Conservation (phyloP, 2,329 filamentous ascomycete genomes). For the Rhexocercosporidium sp. region DNA sequence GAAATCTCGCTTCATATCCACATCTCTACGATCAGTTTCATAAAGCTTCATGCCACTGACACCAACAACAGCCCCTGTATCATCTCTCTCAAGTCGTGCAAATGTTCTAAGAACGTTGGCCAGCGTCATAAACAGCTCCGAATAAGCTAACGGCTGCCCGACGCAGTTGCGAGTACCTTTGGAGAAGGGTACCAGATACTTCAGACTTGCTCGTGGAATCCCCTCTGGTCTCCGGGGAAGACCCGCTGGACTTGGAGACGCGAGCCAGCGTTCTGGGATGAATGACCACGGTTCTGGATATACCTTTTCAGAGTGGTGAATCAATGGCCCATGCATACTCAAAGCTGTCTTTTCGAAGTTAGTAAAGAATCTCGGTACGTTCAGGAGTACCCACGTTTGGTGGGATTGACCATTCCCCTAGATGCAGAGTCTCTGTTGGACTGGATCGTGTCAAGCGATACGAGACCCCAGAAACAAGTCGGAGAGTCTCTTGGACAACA, state of each 20-base stretch:
- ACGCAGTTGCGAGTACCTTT: constrained; percentile 24
- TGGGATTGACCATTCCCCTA: constrained; percentile 21
- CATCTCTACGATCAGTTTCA: constrained; percentile 27
- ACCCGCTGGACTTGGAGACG: background rate
- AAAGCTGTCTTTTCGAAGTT: constrained; percentile 15
- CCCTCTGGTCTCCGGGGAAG: constrained; percentile 6
- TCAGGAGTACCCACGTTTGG: constrained; percentile 12
- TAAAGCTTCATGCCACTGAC: constrained; percentile 21
- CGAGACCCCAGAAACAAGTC: constrained; percentile 23
- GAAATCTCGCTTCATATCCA: constrained; percentile 21
- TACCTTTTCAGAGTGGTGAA: constrained; percentile 22
- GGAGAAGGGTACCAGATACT: constrained; percentile 24
- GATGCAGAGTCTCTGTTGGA: constrained; percentile 21
- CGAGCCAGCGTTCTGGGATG: constrained; percentile 29
- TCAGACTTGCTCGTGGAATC: constrained; percentile 17
- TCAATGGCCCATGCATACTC: constrained; percentile 19
- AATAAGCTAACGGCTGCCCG: constrained; percentile 21
- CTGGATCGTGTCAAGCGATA: constrained; percentile 25
- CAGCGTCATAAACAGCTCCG: constrained; percentile 20
- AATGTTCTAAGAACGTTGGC: constrained; percentile 20
- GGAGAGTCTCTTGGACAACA: constrained; percentile 21
- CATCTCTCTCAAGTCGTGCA: constrained; percentile 19
- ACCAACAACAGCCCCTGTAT: constrained; percentile 12
- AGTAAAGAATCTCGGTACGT: background rate
- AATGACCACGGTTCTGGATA: constrained; percentile 26